Base-by-base conservation (phyloP, 306 rosid species). In the Rosa rugosa region DNA sequence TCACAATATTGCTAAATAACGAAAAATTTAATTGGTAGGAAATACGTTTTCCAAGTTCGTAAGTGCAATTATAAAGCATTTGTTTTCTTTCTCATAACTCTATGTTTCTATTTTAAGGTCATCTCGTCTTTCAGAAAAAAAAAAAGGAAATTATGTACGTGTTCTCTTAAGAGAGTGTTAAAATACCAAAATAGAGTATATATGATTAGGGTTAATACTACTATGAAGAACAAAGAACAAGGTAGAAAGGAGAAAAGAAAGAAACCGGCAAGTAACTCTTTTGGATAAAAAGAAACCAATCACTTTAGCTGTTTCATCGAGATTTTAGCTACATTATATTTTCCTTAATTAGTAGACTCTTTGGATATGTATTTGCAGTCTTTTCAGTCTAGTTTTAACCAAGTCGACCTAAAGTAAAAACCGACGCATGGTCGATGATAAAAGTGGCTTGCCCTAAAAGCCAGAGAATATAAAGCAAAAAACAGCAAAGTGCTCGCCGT, bases 401-500 rank as follows among this genome's bases (percentile, higher is more conserved):
- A 1, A 27, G 16, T 53, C 4, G 23, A 62, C 18, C 68, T 62
- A 62, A 62, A 62, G 68, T 25, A 14, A 31, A 63, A 63, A 31
- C 42, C 11, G 42, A 31, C 10, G 11, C 42, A 31, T 31, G n/a
- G 3, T 63, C 44, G 69, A 63, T 11, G 68, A 27, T 63, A 7
- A 14, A 63, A 63, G 69, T 13, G 42, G n/a, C 14, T 63, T 13
- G 20, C 69, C 69, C 42, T 63, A 63, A 63, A 63, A 31, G 69
- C 69, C n/a, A 14, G 66, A 63, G 7, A 40, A 66, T 36, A 66
- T 66, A 66, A 66, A 66, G 25, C 10, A 14, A 4, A 23, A 71
- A 47, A 27, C 42, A 34, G 18, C 20, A n/a, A 31, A 45, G 81
- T 76, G 87, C 79, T 41, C 16, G 73, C 82, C 59, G 81, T 73